Evolutionary conservation across 129 eudicot species (phyloP).

Genomic region (Artemisia tridentata): DNA sequence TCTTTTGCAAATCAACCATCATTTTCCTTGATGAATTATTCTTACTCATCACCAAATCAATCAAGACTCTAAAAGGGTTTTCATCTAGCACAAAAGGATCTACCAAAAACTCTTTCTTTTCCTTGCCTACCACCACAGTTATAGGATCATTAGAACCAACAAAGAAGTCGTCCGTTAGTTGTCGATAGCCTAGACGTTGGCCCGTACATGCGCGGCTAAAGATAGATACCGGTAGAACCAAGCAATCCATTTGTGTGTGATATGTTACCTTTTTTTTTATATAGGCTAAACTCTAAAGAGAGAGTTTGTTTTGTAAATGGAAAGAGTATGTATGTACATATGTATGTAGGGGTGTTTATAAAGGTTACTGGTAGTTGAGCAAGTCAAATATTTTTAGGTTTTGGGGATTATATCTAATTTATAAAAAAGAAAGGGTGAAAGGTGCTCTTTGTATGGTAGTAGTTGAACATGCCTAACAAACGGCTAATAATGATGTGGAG

Average conservation of each 20-base stretch:
- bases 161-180: conserved; percentile 27
- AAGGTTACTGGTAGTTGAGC: conserved; percentile 22
- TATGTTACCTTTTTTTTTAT: not conserved
- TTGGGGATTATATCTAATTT: not conserved
- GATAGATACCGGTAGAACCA: conserved; percentile 53
- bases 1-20: conserved; percentile 24
- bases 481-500: conserved; percentile 40
- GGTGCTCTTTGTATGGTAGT: conserved; percentile 36
- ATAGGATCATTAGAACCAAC: conserved; percentile 45
- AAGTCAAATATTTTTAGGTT: conserved; percentile 20
- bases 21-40: conserved; percentile 8
- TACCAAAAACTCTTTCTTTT: conserved; percentile 58
- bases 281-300: no score
- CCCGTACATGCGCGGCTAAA: conserved; percentile 48
- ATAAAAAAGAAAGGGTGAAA: conserved; percentile 13
- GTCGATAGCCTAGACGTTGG: conserved; percentile 42
- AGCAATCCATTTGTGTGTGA: conserved; percentile 48
- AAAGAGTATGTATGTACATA: not conserved
- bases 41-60: conserved; percentile 46
- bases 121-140: conserved; percentile 68
- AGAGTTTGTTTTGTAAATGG: conserved; percentile 8
- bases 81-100: conserved; percentile 67
- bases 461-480: conserved; percentile 40
- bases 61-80: conserved; percentile 65
- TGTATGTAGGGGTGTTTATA: conserved; percentile 1